Evolutionary conservation across 2,329 filamentous ascomycete genomes (phyloP).

Genomic region (Sporothrix schenckii): DNA sequence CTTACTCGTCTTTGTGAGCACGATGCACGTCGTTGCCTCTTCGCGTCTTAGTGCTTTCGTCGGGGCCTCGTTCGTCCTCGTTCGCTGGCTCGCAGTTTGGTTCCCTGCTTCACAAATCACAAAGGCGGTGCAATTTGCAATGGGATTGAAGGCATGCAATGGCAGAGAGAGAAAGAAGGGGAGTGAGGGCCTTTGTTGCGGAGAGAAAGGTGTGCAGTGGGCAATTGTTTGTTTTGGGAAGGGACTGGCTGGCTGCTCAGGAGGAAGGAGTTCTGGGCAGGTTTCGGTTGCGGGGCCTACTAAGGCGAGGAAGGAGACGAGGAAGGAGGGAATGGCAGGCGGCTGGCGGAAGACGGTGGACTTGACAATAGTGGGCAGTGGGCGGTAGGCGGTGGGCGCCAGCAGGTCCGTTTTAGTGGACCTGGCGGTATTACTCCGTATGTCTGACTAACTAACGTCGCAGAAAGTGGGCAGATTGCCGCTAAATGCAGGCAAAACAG

Average conservation of each 20-base stretch:
- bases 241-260: constrained; percentile 17
- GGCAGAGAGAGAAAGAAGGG: neutral
- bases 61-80: neutral
- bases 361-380: constrained; percentile 13
- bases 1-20: too few species aligned
- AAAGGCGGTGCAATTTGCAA: constrained; percentile 5
- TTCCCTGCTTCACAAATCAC: neutral
- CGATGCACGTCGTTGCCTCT: neutral
- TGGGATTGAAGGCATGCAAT: neutral
- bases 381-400: neutral
- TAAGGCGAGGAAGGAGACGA: neutral
- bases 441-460: too few species aligned
- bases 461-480: constrained; percentile 19
- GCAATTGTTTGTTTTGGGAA: constrained; percentile 25
- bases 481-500: constrained; percentile 10
- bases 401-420: neutral
- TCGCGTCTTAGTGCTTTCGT: neutral
- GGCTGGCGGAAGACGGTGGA: neutral
- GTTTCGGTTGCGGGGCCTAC: constrained; percentile 12
- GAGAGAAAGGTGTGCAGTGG: neutral
- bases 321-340: neutral
- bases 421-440: too few species aligned
- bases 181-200: constrained; percentile 20
- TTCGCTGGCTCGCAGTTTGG: too few species aligned
- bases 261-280: constrained; percentile 14